phyloP scores from a whole-genome alignment of 2,329 filamentous ascomycete species.

The Sphaerulina musiva region DNA sequence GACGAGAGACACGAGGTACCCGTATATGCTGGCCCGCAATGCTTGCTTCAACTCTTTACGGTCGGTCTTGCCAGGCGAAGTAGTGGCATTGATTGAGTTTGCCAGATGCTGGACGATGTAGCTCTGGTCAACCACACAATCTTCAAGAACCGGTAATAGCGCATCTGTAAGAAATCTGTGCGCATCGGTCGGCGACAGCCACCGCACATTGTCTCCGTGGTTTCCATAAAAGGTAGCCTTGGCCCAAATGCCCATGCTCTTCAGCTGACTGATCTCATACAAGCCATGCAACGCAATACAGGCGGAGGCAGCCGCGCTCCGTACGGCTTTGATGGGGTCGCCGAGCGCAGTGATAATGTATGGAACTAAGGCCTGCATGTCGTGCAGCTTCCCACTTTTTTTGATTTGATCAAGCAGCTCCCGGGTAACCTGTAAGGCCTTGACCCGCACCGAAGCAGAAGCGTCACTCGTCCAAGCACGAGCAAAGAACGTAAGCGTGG shows the following conservation, averaged over 20 bases:
- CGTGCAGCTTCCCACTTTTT: constrained; percentile 6
- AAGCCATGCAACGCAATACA: constrained; percentile 13
- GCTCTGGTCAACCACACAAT: constrained; percentile 71
- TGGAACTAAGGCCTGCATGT: constrained; percentile 76
- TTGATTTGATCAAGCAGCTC: constrained; percentile 12
- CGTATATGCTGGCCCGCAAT: constrained; percentile 58
- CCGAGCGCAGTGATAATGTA: constrained; percentile 61
- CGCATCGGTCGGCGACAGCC: constrained; percentile 53
- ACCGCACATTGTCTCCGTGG: constrained; percentile 44
- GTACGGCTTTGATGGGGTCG: constrained; percentile 50
- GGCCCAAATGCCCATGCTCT: constrained; percentile 43
- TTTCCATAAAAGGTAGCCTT: constrained; percentile 59
- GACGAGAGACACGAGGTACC: constrained; percentile 68
- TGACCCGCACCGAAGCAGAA: constrained; percentile 11
- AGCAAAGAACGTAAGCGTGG: constrained; percentile 20
- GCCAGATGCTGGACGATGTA: constrained; percentile 62
- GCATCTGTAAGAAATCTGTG: constrained; percentile 58
- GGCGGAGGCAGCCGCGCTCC: constrained; percentile 38
- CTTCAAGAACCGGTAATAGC: constrained; percentile 71
- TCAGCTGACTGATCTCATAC: constrained; percentile 12
- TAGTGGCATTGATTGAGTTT: constrained; percentile 48
- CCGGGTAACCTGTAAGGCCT: constrained; percentile 15
- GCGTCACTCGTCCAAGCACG: constrained; percentile 16
- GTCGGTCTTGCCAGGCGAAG: constrained; percentile 17
- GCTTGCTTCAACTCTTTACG: constrained; percentile 52